Evolutionary conservation across 2,329 filamentous ascomycete genomes (phyloP).

Genomic region (Sporothrix sp.): DNA sequence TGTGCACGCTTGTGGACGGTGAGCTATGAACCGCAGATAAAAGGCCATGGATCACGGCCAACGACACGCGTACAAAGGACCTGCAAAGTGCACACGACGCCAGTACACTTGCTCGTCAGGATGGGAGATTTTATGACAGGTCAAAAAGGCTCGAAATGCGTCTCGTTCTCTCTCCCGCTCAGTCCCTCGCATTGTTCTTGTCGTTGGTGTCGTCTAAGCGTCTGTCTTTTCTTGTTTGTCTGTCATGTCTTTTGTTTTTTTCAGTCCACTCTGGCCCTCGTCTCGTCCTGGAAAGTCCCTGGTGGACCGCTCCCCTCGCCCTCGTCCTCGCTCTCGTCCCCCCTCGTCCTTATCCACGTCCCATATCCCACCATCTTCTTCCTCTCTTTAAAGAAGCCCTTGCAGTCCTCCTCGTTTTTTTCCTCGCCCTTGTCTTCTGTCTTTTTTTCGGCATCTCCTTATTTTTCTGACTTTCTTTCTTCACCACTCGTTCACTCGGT

Average conservation of each 20-base stretch:
- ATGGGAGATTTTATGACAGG: not conserved
- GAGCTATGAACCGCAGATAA: not conserved
- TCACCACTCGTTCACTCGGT: not conserved
- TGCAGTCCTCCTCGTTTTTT: not conserved
- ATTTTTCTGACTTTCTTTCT: not conserved
- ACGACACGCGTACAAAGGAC: not conserved
- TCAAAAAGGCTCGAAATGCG: not conserved
- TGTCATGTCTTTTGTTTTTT: too few relatives aligned
- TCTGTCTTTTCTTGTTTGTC: not conserved
- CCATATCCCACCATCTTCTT: too few relatives aligned
- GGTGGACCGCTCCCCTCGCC: not conserved
- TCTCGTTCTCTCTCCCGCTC: not conserved
- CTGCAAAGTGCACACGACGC: conserved; percentile 2
- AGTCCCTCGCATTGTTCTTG: not conserved
- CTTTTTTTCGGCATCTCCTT: not conserved
- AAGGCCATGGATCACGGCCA: not conserved
- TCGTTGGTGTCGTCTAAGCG: not conserved
- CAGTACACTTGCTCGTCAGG: not conserved
- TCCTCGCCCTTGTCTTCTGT: not conserved
- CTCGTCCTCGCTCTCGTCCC: not conserved
- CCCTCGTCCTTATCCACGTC: too few relatives aligned
- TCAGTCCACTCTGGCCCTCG: too few relatives aligned
- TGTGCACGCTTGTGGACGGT: too few relatives aligned
- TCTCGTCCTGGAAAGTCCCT: too few relatives aligned
- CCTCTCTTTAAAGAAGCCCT: too few relatives aligned